Evolutionary conservation across 2,329 filamentous ascomycete genomes (phyloP).

Genomic region (Fusarium burgessii): DNA sequence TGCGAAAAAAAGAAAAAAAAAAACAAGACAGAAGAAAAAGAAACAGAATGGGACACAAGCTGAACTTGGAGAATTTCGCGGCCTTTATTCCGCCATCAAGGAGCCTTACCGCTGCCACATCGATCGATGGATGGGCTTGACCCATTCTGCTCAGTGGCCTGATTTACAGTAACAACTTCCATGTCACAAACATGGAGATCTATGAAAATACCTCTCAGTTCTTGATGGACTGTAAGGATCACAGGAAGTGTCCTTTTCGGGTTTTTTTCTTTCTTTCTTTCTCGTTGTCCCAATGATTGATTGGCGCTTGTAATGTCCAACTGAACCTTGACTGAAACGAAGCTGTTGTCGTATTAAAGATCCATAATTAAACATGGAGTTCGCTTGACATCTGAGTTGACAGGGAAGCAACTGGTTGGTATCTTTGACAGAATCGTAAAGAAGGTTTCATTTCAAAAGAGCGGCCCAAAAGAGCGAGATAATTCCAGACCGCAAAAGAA

Average conservation of each 20-base stretch:
- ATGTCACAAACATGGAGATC: neutral
- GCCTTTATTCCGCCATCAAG: slow-evolving; percentile 11
- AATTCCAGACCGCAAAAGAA: neutral
- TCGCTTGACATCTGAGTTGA: neutral
- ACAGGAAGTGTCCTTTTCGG: neutral
- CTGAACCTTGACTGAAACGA: slow-evolving; percentile 3
- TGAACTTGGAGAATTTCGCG: slow-evolving; percentile 10
- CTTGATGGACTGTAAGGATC: neutral
- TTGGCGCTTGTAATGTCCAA: neutral
- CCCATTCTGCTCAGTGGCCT: neutral
- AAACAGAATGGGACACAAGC: slow-evolving; percentile 8
- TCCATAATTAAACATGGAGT: slow-evolving; percentile 30
- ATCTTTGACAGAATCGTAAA: neutral
- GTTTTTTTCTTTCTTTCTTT: too few species aligned
- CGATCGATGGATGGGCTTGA: neutral
- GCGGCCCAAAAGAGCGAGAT: neutral
- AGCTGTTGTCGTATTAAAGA: slow-evolving; percentile 26
- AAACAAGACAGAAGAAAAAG: neutral
- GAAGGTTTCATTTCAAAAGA: neutral
- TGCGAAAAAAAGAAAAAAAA: slow-evolving; percentile 4
- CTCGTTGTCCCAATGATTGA: neutral
- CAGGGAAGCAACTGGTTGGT: slow-evolving; percentile 4
- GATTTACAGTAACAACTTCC: slow-evolving; percentile 4
- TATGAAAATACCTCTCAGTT: neutral
- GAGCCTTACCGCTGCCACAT: slow-evolving; percentile 1